Evolutionary conservation across 257 asterid species (phyloP), one percentile per base, ranked within the genome.

Genomic region (Pogostemon cablin): DNA sequence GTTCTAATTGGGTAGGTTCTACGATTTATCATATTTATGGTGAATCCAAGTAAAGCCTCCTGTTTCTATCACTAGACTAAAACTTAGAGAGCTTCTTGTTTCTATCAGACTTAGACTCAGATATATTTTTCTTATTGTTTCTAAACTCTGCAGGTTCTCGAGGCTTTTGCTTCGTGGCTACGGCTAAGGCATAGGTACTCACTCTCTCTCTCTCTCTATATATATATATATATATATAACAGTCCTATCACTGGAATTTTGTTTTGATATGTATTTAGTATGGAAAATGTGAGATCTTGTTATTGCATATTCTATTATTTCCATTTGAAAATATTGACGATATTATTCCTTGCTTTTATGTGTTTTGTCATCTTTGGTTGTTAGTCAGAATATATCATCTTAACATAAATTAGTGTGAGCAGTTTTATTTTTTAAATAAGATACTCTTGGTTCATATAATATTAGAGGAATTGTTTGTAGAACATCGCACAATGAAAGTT

Each of bases 111-210:
- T 11, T 25, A 49, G 63, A 40, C 49, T 32, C 17, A 43, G 32
- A 47, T n/a, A 40, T 43, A 43, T 46, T 38, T 44, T 58, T 42
- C 68, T 37, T n/a, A 47, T 49, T 20, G 57, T 67, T 75, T 72
- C 55, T 39, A 68, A 66, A 75, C 74, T 55, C 65, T 67, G 75
- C 96, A 95, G 99, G 97, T 88, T 69, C 96, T 95, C 20, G 99
- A 95, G 83, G 99, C 93, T 53, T 95, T 95, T 88, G 90, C 98
- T 83, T 95, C 99, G 79, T 95, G 99, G 99, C 83, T 95, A 69
- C 95, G 98, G 65, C 86, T 91, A 73, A 86, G 95, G 79, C 99
- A 89, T 74, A 87, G 98, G 99, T 95, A 86, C 59, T 74, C 4
- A 58, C 66, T 74, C 15, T 15, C 7, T 6, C 53, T 9, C 53